Percentiles rank a stretch among this genome's conserved stretches.
Conservation (phyloP, 495 filamentous ascomycete species). For the Xylaria longipes region DNA sequence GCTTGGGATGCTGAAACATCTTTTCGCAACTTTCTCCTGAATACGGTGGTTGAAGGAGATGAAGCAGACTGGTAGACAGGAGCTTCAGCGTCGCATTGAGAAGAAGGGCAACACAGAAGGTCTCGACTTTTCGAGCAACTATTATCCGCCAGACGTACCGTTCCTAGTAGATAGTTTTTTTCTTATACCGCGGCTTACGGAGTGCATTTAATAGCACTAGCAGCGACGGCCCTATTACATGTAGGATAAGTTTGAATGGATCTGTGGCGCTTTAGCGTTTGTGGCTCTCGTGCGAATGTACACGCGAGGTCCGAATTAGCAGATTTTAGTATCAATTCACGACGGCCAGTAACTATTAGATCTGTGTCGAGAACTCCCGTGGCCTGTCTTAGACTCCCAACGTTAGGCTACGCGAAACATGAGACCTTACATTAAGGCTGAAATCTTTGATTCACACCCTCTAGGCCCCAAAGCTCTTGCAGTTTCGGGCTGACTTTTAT, state of each 20-base stretch:
- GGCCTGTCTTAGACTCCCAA: background rate
- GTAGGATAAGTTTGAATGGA: no score
- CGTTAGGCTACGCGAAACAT: background rate
- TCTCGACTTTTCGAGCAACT: no score
- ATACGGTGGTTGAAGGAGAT: no score
- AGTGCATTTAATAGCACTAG: background rate
- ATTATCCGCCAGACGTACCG: no score
- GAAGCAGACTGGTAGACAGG: no score
- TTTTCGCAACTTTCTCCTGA: no score
- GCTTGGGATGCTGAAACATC: no score
- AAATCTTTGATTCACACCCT: background rate
- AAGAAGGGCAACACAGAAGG: no score
- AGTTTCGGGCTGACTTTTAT: conserved; percentile 1
- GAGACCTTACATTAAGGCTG: background rate
- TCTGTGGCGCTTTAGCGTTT: no score
- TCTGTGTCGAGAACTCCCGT: background rate
- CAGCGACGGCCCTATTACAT: background rate
- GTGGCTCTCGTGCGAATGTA: no score
- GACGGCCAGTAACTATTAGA: background rate
- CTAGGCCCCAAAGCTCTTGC: background rate
- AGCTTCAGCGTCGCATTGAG: no score
- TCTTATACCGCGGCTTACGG: background rate
- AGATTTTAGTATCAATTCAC: background rate
- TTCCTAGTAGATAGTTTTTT: no score
- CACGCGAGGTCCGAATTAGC: background rate